phyloP scores from a whole-genome alignment of 345 rosid species.

The Gossypium anomalum region DNA sequence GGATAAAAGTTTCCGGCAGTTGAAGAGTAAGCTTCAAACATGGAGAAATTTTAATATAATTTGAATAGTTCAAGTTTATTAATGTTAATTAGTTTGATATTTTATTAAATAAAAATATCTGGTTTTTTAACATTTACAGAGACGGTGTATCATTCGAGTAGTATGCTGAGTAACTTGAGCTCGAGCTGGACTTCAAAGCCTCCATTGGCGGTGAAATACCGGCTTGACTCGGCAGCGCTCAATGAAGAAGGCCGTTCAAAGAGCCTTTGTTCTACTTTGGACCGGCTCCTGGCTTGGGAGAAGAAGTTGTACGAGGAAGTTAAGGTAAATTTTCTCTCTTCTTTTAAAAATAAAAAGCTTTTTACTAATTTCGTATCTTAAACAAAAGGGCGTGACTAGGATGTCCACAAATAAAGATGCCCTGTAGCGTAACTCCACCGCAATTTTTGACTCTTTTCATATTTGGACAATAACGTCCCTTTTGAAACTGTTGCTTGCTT shows the following conservation, averaged over 20 bases:
- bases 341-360: not conserved
- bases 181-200: slow-evolving; percentile 96
- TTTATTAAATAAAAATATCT: not conserved
- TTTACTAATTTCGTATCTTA: not conserved
- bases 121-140: slow-evolving; percentile 32
- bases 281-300: slow-evolving; percentile 95
- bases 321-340: slow-evolving; percentile 43
- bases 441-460: slow-evolving; percentile 10
- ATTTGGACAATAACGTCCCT: slow-evolving; percentile 20
- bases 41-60: not conserved
- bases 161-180: slow-evolving; percentile 82
- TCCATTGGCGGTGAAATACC: slow-evolving; percentile 85
- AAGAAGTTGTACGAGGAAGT: slow-evolving; percentile 89
- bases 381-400: slow-evolving; percentile 21
- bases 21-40: slow-evolving; percentile 56
- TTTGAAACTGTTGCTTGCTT: not conserved
- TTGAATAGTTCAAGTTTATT: not conserved
- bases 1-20: slow-evolving; percentile 81
- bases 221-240: slow-evolving; percentile 58
- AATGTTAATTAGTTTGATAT: not conserved
- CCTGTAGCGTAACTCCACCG: slow-evolving; percentile 30
- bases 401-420: slow-evolving; percentile 12
- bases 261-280: slow-evolving; percentile 83
- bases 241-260: slow-evolving; percentile 52
- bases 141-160: slow-evolving; percentile 92